Base-by-base conservation (phyloP, 257 asterid genomes). In the Plectranthus barbatus region DNA sequence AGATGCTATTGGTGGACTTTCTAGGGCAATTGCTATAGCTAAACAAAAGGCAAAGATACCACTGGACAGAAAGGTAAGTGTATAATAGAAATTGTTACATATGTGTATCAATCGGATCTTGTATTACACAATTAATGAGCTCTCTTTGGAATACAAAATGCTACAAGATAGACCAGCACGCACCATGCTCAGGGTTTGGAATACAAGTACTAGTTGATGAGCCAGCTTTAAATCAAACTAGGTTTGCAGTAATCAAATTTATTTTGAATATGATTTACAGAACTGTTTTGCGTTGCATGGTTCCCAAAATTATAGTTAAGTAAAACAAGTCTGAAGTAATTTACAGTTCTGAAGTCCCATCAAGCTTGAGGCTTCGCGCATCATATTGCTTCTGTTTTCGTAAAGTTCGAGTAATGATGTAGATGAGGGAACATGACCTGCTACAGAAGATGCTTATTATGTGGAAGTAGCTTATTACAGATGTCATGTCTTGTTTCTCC, bases 1-100 rank as follows among this genome's bases (percentile, higher is more conserved):
- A 70, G 95, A 87, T 79, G 92, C 93, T 23, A 76, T 87, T 33
- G 92, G 95, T n/a, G 95, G 95, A 34, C 63, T 84, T 48, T 81
- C 84, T 61, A 84, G 83, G 52, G 85, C 95, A 60, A 83, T 87
- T 49, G 93, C 95, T 26, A 87, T 87, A 66, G 95, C 95, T 42
- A 87, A 87, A 72, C 80, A 79, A 60, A 84, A 80, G 80, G 95
- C 93, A 39, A 81, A 84, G 68, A 79, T 87, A 72, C 84, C 90
- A 36, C 78, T 66, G 69, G 88, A 82, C 23, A 66, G 60, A 62
- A 74, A 82, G 95, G 95, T 82, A 39, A 4, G 44, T n/a, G 7
- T 54, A 29, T 29, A n/a, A 12, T 8, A 14, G 44, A 6, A 31
- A 6, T 26, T 11, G 39, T 55, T 52, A 51, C 49, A 40, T 12